These are phyloP conservation scores for Curvularia verruculosa DNA, from an alignment of 2,329 filamentous ascomycete species.

Conservation along the genomic window DNA sequence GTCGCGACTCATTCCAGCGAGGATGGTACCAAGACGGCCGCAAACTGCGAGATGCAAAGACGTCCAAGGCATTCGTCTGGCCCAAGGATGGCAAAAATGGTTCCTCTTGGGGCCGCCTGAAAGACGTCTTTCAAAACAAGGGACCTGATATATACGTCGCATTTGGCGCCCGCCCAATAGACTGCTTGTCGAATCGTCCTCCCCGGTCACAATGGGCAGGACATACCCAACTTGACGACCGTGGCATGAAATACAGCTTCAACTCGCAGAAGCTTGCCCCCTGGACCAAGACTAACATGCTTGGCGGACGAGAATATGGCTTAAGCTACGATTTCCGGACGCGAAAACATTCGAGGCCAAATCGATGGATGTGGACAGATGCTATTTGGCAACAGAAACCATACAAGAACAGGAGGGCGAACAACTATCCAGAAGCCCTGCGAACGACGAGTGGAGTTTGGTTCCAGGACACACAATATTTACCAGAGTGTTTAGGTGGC, in stretches of 20 bases:
- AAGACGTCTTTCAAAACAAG: slow-evolving; percentile 50
- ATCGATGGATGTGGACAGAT: slow-evolving; percentile 41
- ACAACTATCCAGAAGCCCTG: slow-evolving; percentile 33
- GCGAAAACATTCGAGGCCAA: slow-evolving; percentile 39
- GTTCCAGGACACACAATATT: slow-evolving; percentile 29
- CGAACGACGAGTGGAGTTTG: slow-evolving; percentile 36
- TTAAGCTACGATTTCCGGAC: slow-evolving; percentile 47
- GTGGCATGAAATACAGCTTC: slow-evolving; percentile 20
- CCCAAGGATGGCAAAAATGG: slow-evolving; percentile 52
- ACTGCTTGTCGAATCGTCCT: slow-evolving; percentile 49
- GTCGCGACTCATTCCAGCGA: slow-evolving; percentile 10
- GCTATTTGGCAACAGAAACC: slow-evolving; percentile 38
- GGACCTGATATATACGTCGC: slow-evolving; percentile 57
- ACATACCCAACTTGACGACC: slow-evolving; percentile 39
- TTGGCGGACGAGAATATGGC: slow-evolving; percentile 24
- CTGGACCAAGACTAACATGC: slow-evolving; percentile 21
- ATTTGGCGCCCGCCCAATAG: slow-evolving; percentile 46
- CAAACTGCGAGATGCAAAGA: slow-evolving; percentile 32
- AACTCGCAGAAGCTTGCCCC: slow-evolving; percentile 21
- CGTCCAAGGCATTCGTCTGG: slow-evolving; percentile 52
- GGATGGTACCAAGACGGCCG: slow-evolving; percentile 39
- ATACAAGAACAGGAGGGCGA: slow-evolving; percentile 18
- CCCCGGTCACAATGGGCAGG: slow-evolving; percentile 46
- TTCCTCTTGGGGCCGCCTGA: slow-evolving; percentile 48
- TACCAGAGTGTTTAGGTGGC: slow-evolving; percentile 15